These are phyloP conservation scores for Quercus aquifolioides DNA, from an alignment of 306 rosid species.

Conservation along the genomic window DNA sequence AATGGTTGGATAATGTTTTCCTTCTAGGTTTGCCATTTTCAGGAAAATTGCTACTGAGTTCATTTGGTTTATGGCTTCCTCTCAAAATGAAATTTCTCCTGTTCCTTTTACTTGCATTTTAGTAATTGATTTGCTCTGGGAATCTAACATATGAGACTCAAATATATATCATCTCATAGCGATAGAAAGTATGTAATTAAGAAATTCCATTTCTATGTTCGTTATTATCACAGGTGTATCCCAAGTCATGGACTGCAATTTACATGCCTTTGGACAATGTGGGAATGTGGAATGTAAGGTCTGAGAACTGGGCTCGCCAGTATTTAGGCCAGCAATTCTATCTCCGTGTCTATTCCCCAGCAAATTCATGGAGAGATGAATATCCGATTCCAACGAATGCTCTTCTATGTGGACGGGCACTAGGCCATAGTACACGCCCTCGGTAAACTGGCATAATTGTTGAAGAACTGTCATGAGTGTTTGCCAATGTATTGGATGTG, in stretches of 20 bases:
- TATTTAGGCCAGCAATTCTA: slow-evolving; percentile 87
- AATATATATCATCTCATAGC: background rate
- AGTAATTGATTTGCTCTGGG: background rate
- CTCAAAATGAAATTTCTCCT: too few species aligned
- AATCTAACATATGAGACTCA: background rate
- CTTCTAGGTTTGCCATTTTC: background rate
- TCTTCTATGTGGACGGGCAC: slow-evolving; percentile 57
- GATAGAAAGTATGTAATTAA: background rate
- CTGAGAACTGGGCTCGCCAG: slow-evolving; percentile 75
- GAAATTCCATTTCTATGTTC: background rate
- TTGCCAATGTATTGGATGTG: slow-evolving; percentile 6
- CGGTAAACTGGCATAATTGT: background rate
- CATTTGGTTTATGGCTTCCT: too few species aligned
- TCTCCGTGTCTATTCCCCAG: slow-evolving; percentile 67
- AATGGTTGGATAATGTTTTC: background rate
- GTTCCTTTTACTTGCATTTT: background rate
- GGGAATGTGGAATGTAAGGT: slow-evolving; percentile 90
- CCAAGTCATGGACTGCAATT: slow-evolving; percentile 82
- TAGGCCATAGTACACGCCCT: slow-evolving; percentile 38
- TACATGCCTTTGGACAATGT: slow-evolving; percentile 87
- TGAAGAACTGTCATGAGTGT: slow-evolving; percentile 11
- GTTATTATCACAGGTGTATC: slow-evolving; percentile 55
- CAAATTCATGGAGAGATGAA: slow-evolving; percentile 84
- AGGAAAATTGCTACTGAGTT: too few species aligned
- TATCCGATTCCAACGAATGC: slow-evolving; percentile 77